Base-by-base conservation (phyloP, 805 yeast species). In the Candida qinlingensis region DNA sequence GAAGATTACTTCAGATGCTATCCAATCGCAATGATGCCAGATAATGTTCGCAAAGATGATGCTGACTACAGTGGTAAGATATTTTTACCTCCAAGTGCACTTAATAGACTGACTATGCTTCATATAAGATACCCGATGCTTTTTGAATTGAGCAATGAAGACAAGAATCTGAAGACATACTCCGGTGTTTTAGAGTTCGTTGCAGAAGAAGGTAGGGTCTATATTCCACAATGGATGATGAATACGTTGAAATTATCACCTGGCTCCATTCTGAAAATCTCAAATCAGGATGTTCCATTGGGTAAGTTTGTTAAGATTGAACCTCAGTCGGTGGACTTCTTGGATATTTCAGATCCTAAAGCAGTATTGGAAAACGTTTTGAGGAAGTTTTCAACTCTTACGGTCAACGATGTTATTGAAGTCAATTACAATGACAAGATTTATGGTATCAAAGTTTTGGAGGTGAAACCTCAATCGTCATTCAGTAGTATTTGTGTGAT, bases 221-320 rank as follows among this genome's bases (percentile, higher is more conserved):
- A 94, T 64, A 60, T 94, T 35, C 99, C 99, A 0, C 89, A 87
- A 57, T 94, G 99, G 99, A 91, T 94, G 91, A 79, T 94, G 86
- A 76, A 70, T 41, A 86, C 95, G 0, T 68, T 94, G 37, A 72
- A 74, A 34, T 69, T 87, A 7, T 76, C 77, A 44, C 87, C 96
- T 0, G 98, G 98, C 0, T 77, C 87, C n/a, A 70, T 94, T 50
- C 71, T 94, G 13, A 83, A 84, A 53, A 77, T 95, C 38, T 75
- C 83, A 40, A 81, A 81, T 42, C 81, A 89, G 28, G 95, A 89
- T 63, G 73, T 94, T 42, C 92, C 94, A 10, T 75, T 83, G 55
- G 99, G 99, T 7, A 73, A 74, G 30, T 94, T 88, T 69, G 97
- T 92, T 30, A 91, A 89, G 66, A 77, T 94, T 46, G 96, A 94